These are phyloP conservation scores for Rosa persica DNA, from an alignment of 306 rosid species.

Conservation along the genomic window DNA sequence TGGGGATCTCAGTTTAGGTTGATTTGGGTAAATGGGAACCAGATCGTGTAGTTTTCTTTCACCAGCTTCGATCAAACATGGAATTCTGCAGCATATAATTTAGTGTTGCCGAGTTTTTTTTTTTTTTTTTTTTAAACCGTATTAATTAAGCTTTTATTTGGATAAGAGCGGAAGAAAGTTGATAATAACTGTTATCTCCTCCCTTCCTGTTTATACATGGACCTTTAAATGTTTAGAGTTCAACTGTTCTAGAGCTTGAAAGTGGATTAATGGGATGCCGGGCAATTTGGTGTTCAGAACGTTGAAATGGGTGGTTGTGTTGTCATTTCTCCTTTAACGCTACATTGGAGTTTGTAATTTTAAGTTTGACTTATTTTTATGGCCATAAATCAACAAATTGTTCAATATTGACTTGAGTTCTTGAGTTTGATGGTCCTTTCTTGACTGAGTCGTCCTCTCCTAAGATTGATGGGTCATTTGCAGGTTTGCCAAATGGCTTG, in stretches of 20 bases:
- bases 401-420: constrained; percentile 37
- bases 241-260: neutral
- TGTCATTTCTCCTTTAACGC: constrained; percentile 12
- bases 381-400: constrained; percentile 27
- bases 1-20: constrained; percentile 3
- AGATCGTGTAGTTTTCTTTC: constrained; percentile 20
- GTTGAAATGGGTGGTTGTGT: neutral
- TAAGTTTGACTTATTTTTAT: constrained; percentile 28
- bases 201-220: neutral
- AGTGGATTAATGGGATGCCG: neutral
- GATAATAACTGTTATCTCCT: neutral
- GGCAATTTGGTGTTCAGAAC: neutral
- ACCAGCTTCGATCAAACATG: neutral
- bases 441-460: constrained; percentile 23
- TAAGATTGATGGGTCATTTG: constrained; percentile 24
- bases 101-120: neutral
- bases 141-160: constrained; percentile 17
- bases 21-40: constrained; percentile 13
- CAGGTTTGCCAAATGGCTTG: constrained; percentile 58
- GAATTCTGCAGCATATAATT: neutral
- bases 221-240: neutral
- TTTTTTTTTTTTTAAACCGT: no score
- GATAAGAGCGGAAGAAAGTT: neutral
- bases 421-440: constrained; percentile 7
- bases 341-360: constrained; percentile 8